Evolutionary conservation across 306 rosid species (phyloP).

Genomic region (Begonia loranthoides): DNA sequence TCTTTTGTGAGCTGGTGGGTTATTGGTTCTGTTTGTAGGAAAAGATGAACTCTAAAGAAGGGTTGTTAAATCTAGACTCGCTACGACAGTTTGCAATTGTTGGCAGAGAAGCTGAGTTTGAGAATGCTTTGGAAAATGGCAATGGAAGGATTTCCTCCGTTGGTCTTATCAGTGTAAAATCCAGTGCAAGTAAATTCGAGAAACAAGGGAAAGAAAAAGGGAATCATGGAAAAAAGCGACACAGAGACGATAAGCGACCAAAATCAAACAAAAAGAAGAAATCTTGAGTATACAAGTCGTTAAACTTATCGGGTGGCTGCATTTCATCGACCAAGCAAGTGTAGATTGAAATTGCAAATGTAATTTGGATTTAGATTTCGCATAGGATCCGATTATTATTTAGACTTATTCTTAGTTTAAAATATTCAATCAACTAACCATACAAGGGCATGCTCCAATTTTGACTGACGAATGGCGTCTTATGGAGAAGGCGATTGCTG

Average conservation of each 20-base stretch:
- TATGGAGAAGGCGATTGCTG: no score
- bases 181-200: constrained; percentile 20
- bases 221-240: constrained; percentile 33
- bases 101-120: constrained; percentile 37
- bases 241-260: constrained; percentile 19
- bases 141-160: constrained; percentile 39
- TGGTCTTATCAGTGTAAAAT: constrained; percentile 54
- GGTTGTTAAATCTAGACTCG: constrained; percentile 30
- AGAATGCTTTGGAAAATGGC: constrained; percentile 29
- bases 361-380: no score
- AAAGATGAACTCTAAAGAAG: constrained; percentile 38
- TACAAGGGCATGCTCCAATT: no score
- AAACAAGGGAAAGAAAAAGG: constrained; percentile 25
- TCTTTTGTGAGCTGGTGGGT: not conserved
- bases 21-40: constrained; percentile 25
- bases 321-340: no score
- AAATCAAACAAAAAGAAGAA: constrained; percentile 44
- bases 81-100: constrained; percentile 46
- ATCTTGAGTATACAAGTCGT: constrained; percentile 12
- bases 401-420: no score
- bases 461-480: no score
- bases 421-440: no score
- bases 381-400: no score
- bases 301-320: no score
- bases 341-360: no score